phyloP scores from a whole-genome alignment of 805 yeast species.

The Candida ficus region DNA sequence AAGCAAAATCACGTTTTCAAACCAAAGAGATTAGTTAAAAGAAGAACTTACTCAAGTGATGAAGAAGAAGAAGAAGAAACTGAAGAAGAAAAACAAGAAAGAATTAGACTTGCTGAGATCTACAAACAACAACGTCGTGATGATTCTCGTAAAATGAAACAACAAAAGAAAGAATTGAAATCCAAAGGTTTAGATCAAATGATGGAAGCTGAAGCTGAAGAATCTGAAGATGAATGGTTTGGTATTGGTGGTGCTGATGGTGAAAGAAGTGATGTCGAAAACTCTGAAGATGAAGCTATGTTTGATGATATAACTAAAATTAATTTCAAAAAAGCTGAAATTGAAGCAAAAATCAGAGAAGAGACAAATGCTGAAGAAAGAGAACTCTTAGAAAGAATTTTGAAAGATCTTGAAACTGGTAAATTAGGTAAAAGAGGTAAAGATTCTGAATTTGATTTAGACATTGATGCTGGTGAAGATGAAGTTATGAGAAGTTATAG shows the following conservation, averaged over 20 bases:
- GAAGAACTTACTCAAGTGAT: slow-evolving; percentile 7
- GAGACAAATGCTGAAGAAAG: slow-evolving; percentile 61
- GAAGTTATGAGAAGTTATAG: slow-evolving; percentile 36
- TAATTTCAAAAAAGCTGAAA: slow-evolving; percentile 51
- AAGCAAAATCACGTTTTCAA: neutral
- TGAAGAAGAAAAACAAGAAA: slow-evolving; percentile 16
- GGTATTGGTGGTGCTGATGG: slow-evolving; percentile 76
- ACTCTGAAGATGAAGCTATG: slow-evolving; percentile 75
- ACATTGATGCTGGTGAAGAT: slow-evolving; percentile 73
- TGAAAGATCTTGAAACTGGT: slow-evolving; percentile 69
- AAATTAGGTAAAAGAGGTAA: slow-evolving; percentile 56
- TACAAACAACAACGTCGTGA: slow-evolving; percentile 20
- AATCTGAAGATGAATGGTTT: slow-evolving; percentile 85
- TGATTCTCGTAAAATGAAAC: slow-evolving; percentile 20
- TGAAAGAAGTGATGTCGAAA: slow-evolving; percentile 42
- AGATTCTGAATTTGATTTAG: slow-evolving; percentile 50
- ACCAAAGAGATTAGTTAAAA: slow-evolving; percentile 9
- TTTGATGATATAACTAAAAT: slow-evolving; percentile 63
- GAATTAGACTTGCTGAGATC: slow-evolving; percentile 17
- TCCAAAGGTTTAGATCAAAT: slow-evolving; percentile 52
- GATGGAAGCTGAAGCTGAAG: slow-evolving; percentile 80
- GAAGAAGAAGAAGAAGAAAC: slow-evolving; percentile 22
- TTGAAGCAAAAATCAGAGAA: slow-evolving; percentile 52
- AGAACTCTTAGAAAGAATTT: slow-evolving; percentile 57
- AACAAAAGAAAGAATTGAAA: slow-evolving; percentile 47